Conservation (phyloP, 306 rosid species). For the Vachellia collinsii region DNA sequence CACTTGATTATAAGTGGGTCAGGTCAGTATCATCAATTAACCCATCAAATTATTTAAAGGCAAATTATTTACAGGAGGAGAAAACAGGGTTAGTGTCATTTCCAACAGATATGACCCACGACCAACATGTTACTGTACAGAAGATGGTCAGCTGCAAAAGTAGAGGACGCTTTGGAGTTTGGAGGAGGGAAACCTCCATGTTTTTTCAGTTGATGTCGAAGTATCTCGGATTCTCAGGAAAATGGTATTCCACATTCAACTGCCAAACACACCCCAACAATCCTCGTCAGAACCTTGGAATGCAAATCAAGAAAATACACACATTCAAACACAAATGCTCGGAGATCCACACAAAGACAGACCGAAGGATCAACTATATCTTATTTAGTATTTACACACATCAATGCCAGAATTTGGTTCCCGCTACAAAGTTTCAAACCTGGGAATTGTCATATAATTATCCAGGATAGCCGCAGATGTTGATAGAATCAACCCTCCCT, state of each 20-base stretch:
- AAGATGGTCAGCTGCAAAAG: constrained; percentile 2
- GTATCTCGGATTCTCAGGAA: constrained; percentile 96
- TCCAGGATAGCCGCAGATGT: background rate
- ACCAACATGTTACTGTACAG: constrained; percentile 24
- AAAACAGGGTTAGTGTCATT: constrained; percentile 28
- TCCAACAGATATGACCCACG: background rate
- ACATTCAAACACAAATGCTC: background rate
- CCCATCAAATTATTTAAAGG: constrained; percentile 29
- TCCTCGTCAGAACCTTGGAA: constrained; percentile 34
- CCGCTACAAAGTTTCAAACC: constrained; percentile 7
- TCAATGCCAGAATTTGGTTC: background rate
- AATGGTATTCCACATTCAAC: constrained; percentile 95
- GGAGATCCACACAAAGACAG: background rate
- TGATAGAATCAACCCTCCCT: background rate
- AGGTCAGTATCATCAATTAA: background rate
- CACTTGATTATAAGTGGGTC: background rate
- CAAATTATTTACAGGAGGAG: constrained; percentile 17
- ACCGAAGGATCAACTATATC: background rate
- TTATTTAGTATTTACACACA: background rate
- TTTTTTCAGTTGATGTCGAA: constrained; percentile 72
- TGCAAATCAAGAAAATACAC: constrained; percentile 5
- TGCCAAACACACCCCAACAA: constrained; percentile 50
- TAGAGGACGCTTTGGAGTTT: constrained; percentile 26
- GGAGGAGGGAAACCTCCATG: constrained; percentile 28
- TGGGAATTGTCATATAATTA: background rate